Evolutionary conservation across 257 asterid genomes (phyloP).

Genomic region (Knoxia roxburghii): DNA sequence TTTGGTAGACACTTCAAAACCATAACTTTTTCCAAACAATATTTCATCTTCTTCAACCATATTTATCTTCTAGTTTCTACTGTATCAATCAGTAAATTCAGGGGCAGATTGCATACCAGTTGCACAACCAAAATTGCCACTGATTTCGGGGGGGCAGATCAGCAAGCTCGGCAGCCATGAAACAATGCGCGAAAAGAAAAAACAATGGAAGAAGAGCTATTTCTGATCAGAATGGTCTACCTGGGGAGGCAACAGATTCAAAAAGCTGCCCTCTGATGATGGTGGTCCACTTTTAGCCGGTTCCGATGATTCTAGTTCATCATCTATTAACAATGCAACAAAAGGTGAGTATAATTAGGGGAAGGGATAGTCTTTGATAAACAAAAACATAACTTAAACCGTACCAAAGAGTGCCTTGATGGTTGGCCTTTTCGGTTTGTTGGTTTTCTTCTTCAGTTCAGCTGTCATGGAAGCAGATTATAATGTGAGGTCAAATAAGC

Average conservation of each 20-base stretch:
- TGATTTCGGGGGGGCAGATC: background rate
- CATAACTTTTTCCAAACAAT: background rate
- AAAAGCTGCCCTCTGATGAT: conserved; percentile 30
- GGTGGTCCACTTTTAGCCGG: conserved; percentile 33
- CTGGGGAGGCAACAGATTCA: conserved; percentile 34
- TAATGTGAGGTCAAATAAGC: conserved; percentile 13
- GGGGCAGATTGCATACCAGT: background rate
- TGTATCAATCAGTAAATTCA: conserved; percentile 1
- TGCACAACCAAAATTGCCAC: background rate
- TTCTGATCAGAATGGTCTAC: conserved; percentile 23
- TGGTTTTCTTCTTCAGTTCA: conserved; percentile 82
- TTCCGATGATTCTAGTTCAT: conserved; percentile 66
- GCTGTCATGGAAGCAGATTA: conserved; percentile 43
- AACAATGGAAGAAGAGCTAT: too few species aligned
- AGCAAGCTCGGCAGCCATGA: conserved; percentile 1
- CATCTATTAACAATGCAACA: conserved; percentile 45
- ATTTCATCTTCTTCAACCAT: conserved; percentile 1
- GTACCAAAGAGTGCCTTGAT: conserved; percentile 86
- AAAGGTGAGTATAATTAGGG: background rate
- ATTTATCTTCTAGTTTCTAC: conserved; percentile 9
- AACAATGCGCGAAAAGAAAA: background rate
- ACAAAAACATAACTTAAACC: conserved; percentile 11
- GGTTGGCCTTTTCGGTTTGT: conserved; percentile 74
- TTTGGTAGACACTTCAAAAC: conserved; percentile 13
- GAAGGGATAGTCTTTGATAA: background rate